phyloP scores from a whole-genome alignment of 2,329 filamentous ascomycete genomes.

The Coniochaeta sp. region DNA sequence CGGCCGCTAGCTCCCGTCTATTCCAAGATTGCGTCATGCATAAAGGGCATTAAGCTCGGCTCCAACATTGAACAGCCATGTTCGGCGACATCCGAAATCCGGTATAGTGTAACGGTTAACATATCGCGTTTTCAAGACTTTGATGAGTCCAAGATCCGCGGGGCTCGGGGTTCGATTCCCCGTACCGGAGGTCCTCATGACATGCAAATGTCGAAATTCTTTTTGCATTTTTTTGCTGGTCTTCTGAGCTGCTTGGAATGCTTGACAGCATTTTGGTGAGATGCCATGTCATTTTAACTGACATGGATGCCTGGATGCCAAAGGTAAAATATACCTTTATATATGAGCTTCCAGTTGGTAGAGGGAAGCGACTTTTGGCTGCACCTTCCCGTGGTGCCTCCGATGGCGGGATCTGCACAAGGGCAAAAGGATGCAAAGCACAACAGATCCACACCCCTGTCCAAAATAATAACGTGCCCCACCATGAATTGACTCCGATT shows the following conservation, averaged over 20 bases:
- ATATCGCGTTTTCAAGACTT: slow-evolving; percentile 2
- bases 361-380: background rate
- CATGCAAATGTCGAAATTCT: background rate
- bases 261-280: no score
- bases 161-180: slow-evolving; percentile 2
- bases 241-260: background rate
- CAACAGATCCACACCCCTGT: no score
- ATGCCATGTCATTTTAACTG: no score
- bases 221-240: background rate
- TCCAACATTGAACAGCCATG: background rate
- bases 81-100: background rate
- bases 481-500: background rate
- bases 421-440: no score
- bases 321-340: no score
- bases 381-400: background rate
- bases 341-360: no score
- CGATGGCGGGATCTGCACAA: background rate
- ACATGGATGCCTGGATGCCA: no score
- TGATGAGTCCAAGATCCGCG: background rate
- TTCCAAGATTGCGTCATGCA: background rate
- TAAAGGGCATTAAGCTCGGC: background rate
- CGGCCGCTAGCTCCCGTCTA: no score
- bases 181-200: background rate
- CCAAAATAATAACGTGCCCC: background rate
- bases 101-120: slow-evolving; percentile 3